Conservation (phyloP, 148 eudicot genomes). For the Bassia scoparia region DNA sequence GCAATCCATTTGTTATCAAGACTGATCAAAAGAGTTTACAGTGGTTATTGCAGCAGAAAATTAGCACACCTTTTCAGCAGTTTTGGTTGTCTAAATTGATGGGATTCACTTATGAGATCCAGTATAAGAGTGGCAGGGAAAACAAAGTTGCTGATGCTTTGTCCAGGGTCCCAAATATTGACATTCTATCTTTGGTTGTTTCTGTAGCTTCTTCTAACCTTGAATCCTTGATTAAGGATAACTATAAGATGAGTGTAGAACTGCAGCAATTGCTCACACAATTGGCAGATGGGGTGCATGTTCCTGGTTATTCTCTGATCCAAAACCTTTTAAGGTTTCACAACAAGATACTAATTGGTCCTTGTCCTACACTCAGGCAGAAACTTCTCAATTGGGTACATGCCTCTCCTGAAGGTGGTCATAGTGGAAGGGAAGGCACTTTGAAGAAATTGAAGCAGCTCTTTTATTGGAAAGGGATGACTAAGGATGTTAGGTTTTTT, state of each 20-base stretch:
- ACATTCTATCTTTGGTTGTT: background rate
- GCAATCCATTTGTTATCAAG: background rate
- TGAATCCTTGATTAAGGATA: background rate
- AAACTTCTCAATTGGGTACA: background rate
- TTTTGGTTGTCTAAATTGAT: conserved; percentile 1
- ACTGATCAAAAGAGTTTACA: no score
- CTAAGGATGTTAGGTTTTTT: background rate
- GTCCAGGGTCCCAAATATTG: background rate
- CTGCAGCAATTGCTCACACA: background rate
- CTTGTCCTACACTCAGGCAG: background rate
- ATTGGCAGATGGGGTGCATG: background rate
- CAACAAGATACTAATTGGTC: background rate
- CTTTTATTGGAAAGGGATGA: background rate
- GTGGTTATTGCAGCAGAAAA: background rate
- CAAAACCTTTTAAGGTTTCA: background rate
- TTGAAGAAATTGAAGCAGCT: no score
- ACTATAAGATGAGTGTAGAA: background rate
- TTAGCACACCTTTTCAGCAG: conserved; percentile 4
- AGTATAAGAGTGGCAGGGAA: background rate
- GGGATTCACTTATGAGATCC: background rate
- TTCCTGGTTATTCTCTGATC: background rate
- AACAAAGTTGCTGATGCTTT: conserved; percentile 9
- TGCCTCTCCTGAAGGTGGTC: no score
- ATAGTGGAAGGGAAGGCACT: no score
- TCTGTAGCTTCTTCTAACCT: background rate